A percentile compares a stretch with the other conserved stretches of the same genome.
These are phyloP conservation scores for Chaetomium fimeti DNA, from an alignment of 495 filamentous ascomycete genomes.

Conservation along the genomic window DNA sequence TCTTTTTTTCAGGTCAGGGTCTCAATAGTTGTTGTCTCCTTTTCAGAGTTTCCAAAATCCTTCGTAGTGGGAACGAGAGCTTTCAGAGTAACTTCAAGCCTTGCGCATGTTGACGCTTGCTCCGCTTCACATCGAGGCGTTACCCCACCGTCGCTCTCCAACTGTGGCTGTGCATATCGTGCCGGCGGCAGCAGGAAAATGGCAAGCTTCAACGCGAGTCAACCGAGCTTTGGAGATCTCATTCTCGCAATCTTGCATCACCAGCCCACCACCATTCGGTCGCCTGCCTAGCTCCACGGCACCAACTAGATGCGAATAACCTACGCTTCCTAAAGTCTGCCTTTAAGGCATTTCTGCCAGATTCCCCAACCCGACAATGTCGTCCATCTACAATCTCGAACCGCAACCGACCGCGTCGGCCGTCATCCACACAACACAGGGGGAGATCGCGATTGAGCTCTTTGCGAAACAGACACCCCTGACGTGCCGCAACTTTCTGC, in stretches of 20 bases:
- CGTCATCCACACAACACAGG: conserved; percentile 81
- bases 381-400: conserved; percentile 87
- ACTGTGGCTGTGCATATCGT: conserved; percentile 15
- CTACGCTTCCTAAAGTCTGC: neutral
- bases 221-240: neutral
- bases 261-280: neutral
- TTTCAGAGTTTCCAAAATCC: neutral
- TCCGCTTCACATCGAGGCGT: neutral
- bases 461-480: conserved; percentile 92
- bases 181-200: conserved; percentile 9
- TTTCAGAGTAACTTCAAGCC: too few species aligned
- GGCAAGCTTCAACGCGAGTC: neutral
- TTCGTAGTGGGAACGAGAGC: too few species aligned
- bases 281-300: neutral
- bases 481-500: conserved; percentile 91
- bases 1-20: neutral
- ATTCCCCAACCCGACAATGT: conserved; percentile 57
- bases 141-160: conserved; percentile 15
- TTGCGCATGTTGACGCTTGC: neutral
- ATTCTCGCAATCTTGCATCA: neutral
- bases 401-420: conserved; percentile 88
- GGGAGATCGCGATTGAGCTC: conserved; percentile 84
- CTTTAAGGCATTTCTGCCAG: neutral
- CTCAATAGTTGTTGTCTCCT: neutral
- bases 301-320: neutral